Evolutionary conservation across 1,284 basidiomycete genomes (phyloP), one percentile per base, ranked within the genome.

Genomic region (Moesziomyces sp.): DNA sequence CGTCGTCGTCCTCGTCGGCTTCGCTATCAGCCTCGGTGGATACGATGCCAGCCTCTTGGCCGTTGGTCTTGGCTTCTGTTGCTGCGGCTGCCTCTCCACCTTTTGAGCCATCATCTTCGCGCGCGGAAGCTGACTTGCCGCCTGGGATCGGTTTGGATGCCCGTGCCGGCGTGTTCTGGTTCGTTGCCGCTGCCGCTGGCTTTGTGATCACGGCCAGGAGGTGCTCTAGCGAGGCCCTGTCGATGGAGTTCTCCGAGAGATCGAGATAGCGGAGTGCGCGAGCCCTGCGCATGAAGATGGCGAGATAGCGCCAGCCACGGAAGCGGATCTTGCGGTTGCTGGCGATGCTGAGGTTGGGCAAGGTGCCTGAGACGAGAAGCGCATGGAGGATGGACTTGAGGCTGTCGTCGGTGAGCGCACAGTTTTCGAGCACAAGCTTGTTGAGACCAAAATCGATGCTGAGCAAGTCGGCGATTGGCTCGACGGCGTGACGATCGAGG

Each of bases 351-450:
- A 98, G 87, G 76, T 91, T 92, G 1, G 91, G 91, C 30, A 98
- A 86, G 0, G 90, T 90, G 21, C 90, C 89, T 19, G 92, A 92
- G 49, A 97, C 92, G 54, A 97, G 89, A 1, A 99, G 88, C 0
- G 94, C 90, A 82, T 97, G 95, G 0, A 98, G 86, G 19, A 98
- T 90, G 0, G 93, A 92, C 86, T 97, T 97, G 58, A 98, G 84
- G 46, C 89, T 89, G 91, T 70, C 74, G 45, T 82, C 79, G 18
- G 77, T 78, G 16, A 84, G 57, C 1, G 62, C 61, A 35, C 82
- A 84, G 50, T 80, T 78, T 48, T 83, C 82, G 35, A 84, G 64
- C 5, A 80, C 65, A 19, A 84, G 71, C 48, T 77, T 78, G 46
- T 74, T 61, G 38, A 83, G 72, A 26, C 80, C 80, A 46, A 82